Evolutionary conservation across 768 basidiomycete genomes (phyloP).

Genomic region (Gyrodon lividus): DNA sequence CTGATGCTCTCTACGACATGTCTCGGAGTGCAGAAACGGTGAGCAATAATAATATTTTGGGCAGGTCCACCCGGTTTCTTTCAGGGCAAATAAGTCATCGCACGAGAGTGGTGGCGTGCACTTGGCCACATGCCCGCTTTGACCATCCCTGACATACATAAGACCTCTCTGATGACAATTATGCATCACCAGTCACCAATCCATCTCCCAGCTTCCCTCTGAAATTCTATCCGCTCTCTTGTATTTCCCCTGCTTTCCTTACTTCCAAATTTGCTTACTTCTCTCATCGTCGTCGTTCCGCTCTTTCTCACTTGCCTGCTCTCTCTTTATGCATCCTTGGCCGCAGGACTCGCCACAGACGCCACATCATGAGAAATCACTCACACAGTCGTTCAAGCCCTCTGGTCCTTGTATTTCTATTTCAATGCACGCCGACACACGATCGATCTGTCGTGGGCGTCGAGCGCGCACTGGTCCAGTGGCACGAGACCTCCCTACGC

Average conservation of each 20-base stretch:
- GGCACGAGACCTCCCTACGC: not conserved
- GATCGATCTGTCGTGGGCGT: constrained; percentile 3
- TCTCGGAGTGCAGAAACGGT: not conserved
- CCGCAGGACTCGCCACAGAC: not conserved
- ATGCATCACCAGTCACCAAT: no score
- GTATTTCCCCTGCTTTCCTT: no score
- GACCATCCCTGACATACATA: constrained; percentile 6
- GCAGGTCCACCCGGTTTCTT: not conserved
- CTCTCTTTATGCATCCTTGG: not conserved
- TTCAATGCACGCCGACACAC: constrained; percentile 9
- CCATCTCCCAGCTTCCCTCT: not conserved
- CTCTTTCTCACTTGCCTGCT: not conserved
- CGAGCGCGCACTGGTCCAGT: constrained; percentile 8
- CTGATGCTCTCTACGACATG: not conserved
- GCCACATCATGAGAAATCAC: not conserved
- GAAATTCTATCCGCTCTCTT: no score
- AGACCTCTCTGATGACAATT: not conserved
- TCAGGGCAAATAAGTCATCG: not conserved
- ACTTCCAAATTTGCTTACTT: not conserved
- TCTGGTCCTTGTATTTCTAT: not conserved
- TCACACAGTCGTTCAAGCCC: not conserved
- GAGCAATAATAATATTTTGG: not conserved
- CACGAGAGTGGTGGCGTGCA: not conserved
- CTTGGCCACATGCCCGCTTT: constrained; percentile 8
- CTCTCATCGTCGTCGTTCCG: not conserved